Base-by-base conservation (phyloP, 2,329 filamentous ascomycete genomes). In the Fusarium anthophilum region DNA sequence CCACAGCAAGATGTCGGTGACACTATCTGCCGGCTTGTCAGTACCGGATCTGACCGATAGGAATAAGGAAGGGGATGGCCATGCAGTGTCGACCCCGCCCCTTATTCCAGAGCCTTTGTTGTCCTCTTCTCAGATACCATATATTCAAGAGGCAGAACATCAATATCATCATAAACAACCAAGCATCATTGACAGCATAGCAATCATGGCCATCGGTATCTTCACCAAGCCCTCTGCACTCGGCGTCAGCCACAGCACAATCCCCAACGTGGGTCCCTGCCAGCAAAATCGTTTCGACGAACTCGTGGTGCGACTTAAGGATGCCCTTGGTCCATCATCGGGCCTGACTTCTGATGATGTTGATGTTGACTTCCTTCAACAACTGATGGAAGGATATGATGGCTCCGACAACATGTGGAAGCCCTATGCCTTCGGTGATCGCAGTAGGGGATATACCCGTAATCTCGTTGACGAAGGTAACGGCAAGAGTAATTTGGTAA, bases 401-500 rank as follows among this genome's bases (percentile, higher is more conserved):
- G 94, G 93, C 53, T 84, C 90, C 44, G 86, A 91, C 63, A 82
- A 85, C 32, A 91, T 95, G 63, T 98, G 95, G 95, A 80, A 84
- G 60, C 87, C 86, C 71, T 98, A 94, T 83, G 93, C 93, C 35
- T 88, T 96, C 76, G 88, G 88, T n/a, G 92, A 97, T 78, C 76
- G 84, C 24, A 91, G 87, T 72, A 87, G 91, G 77, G 88, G 89
- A 3, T 98, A 98, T 82, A 98, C 95, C 18, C 86, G 95, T 63
- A 98, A 98, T 80, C 88, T 98, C 8, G 94, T 98, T 50, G 94
- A 97, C 79, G 92, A 95, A 80, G 94, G 95, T 6, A 98, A 98
- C 77, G 94, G 84, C 67, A 94, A 93, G 82, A 91, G 91, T 79
- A 94, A 94, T 78, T 81, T 94, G 81, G 91, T 93, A 83, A 79